Conservation (phyloP, 108 stramenopile species). For the Nitzschia inconspicua region DNA sequence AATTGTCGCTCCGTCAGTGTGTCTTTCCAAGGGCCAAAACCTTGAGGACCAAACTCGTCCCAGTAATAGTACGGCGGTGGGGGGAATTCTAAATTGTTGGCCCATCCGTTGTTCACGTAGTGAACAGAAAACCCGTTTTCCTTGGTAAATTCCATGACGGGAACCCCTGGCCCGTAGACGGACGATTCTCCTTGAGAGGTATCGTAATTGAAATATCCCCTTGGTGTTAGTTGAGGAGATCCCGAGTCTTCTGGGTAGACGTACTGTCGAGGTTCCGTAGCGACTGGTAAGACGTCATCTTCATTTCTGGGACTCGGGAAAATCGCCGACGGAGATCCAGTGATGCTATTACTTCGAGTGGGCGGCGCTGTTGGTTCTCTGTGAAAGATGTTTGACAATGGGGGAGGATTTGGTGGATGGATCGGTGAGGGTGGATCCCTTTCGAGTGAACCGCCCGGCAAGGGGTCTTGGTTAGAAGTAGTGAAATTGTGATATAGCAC, state of each 20-base stretch:
- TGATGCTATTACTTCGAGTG: too few relatives aligned
- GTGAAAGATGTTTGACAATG: too few relatives aligned
- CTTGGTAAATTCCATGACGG: constrained; percentile 2
- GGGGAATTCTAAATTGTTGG: neutral
- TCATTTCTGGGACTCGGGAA: too few relatives aligned
- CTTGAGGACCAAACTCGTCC: constrained; percentile 38
- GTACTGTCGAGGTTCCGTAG: too few relatives aligned
- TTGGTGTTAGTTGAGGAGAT: constrained; percentile 11
- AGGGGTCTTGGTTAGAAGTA: too few relatives aligned
- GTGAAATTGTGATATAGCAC: too few relatives aligned
- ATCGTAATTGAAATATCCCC: constrained; percentile 56
- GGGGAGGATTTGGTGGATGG: too few relatives aligned
- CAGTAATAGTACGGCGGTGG: constrained; percentile 29
- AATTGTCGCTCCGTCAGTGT: constrained; percentile 16
- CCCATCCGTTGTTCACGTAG: constrained; percentile 51
- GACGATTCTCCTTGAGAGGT: neutral
- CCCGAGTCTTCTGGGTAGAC: constrained; percentile 16
- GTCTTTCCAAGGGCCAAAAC: constrained; percentile 44
- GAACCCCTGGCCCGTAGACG: constrained; percentile 48
- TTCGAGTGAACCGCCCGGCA: too few relatives aligned
- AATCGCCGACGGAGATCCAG: too few relatives aligned
- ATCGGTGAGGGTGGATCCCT: too few relatives aligned
- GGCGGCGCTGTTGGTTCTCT: too few relatives aligned
- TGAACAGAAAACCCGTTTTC: constrained; percentile 5
- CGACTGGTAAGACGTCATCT: too few relatives aligned